phyloP scores from a whole-genome alignment of 2,329 filamentous ascomycete genomes.

The Cryphonectria radicalis region DNA sequence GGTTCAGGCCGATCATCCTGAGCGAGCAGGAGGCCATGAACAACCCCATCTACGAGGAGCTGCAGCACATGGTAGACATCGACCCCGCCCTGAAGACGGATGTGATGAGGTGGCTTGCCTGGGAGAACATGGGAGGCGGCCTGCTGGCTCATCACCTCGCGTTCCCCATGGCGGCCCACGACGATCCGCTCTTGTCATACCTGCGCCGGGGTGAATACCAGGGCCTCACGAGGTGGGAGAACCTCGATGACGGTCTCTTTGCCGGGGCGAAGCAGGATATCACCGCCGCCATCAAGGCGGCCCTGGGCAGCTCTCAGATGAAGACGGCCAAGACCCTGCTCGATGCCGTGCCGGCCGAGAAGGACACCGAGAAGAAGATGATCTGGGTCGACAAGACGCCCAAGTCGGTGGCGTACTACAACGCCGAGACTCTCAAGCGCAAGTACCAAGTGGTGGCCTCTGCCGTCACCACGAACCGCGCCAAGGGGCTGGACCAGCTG shows the following conservation, averaged over 20 bases:
- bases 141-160: conserved; percentile 79
- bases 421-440: conserved; percentile 60
- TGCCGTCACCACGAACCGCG: conserved; percentile 59
- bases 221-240: conserved; percentile 73
- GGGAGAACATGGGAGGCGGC: conserved; percentile 88
- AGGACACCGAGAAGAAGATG: conserved; percentile 47
- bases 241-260: conserved; percentile 72
- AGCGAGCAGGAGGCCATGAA: conserved; percentile 79
- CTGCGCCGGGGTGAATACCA: conserved; percentile 78
- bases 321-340: conserved; percentile 66
- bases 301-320: conserved; percentile 59
- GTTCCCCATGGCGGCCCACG: conserved; percentile 79
- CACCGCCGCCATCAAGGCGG: conserved; percentile 63
- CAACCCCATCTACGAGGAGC: conserved; percentile 75
- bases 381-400: conserved; percentile 70
- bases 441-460: conserved; percentile 72
- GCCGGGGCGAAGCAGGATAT: conserved; percentile 70
- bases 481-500: conserved; percentile 67
- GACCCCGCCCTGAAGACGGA: conserved; percentile 68
- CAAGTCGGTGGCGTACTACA: conserved; percentile 78
- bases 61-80: conserved; percentile 65
- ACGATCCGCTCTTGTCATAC: conserved; percentile 73
- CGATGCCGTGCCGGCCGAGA: conserved; percentile 54
- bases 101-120: conserved; percentile 85
- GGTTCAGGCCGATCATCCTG: conserved; percentile 84